phyloP scores from a whole-genome alignment of 2,329 filamentous ascomycete species.

The Rhinocladiella similis region DNA sequence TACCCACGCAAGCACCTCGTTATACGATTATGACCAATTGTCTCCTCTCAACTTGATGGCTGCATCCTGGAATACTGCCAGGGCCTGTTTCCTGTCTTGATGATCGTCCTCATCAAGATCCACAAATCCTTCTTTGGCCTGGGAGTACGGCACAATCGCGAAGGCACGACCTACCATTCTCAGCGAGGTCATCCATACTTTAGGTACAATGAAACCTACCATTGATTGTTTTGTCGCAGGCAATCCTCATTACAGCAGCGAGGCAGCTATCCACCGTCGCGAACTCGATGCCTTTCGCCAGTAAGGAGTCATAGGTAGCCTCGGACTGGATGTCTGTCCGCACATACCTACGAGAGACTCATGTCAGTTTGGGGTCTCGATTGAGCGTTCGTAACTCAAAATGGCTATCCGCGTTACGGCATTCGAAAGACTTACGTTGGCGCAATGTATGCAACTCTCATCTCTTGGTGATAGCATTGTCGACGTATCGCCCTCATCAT shows the following conservation, averaged over 20 bases:
- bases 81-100: conserved; percentile 31
- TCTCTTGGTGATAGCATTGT: not conserved
- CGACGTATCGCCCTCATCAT: not conserved
- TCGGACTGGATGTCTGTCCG: conserved; percentile 34
- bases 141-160: conserved; percentile 41
- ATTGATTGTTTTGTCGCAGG: conserved; percentile 24
- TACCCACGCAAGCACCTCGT: no score
- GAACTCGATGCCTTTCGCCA: conserved; percentile 5
- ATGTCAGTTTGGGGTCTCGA: not conserved
- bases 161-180: conserved; percentile 35
- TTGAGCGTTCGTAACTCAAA: no score
- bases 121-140: conserved; percentile 41
- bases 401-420: no score
- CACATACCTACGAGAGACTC: conserved; percentile 33
- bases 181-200: not conserved
- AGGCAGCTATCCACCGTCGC: conserved; percentile 2
- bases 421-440: conserved; percentile 49
- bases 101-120: conserved; percentile 31
- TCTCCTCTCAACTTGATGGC: not conserved
- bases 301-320: conserved; percentile 29
- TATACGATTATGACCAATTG: not conserved
- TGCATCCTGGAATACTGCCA: not conserved
- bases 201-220: not conserved
- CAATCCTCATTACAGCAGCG: conserved; percentile 2
- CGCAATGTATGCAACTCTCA: conserved; percentile 16